These are phyloP conservation scores for Penicillium ucsense DNA, from an alignment of 495 filamentous ascomycete genomes.

Conservation along the genomic window DNA sequence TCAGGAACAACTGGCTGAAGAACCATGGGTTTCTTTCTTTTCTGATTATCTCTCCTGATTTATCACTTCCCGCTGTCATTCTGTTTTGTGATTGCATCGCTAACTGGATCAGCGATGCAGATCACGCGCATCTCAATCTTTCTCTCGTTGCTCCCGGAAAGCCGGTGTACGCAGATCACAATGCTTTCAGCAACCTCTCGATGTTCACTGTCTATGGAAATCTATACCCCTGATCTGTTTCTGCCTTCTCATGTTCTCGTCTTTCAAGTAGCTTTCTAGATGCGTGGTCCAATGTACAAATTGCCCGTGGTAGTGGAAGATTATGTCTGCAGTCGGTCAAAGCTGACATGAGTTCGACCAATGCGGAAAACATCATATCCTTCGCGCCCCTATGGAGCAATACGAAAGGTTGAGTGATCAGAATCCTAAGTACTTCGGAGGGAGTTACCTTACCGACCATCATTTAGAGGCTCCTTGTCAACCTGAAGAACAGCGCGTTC, in stretches of 20 bases:
- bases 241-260: neutral
- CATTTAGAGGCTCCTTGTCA: too few relatives aligned
- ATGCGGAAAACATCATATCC: too few relatives aligned
- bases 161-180: conserved; percentile 9
- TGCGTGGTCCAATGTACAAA: too few relatives aligned
- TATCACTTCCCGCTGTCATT: neutral
- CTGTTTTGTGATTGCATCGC: conserved; percentile 18
- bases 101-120: conserved; percentile 28
- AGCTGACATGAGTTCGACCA: too few relatives aligned
- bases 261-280: neutral
- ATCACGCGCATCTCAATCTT: conserved; percentile 9
- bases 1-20: neutral
- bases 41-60: conserved; percentile 7
- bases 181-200: conserved; percentile 1
- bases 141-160: conserved; percentile 1
- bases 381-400: too few relatives aligned
- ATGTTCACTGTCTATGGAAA: neutral
- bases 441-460: too few relatives aligned
- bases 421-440: too few relatives aligned
- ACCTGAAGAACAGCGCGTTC: too few relatives aligned
- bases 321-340: too few relatives aligned
- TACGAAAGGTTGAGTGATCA: too few relatives aligned
- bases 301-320: too few relatives aligned
- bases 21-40: conserved; percentile 8
- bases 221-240: neutral